phyloP scores from a whole-genome alignment of 495 filamentous ascomycete genomes.

The Clavariopsis aquatica region DNA sequence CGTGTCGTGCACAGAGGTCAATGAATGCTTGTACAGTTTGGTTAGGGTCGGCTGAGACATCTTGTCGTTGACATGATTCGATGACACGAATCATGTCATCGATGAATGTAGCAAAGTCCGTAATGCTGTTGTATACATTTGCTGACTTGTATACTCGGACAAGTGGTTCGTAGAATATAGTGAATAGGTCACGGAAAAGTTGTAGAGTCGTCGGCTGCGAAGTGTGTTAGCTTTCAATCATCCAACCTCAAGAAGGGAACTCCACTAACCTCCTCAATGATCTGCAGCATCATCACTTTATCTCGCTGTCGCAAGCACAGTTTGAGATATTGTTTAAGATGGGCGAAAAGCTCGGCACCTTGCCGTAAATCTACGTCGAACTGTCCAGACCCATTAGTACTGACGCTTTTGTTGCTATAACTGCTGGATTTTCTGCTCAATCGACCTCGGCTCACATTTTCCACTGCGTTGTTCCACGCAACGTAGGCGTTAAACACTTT shows the following conservation, averaged over 20 bases:
- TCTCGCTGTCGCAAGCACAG: conserved; percentile 87
- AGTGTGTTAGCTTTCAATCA: conserved; percentile 15
- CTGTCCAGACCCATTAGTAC: conserved; percentile 23
- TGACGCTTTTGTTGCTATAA: conserved; percentile 28
- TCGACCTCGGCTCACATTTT: conserved; percentile 59
- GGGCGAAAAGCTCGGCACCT: conserved; percentile 86
- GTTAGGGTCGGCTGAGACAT: conserved; percentile 91
- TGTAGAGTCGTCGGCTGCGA: conserved; percentile 78
- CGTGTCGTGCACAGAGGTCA: conserved; percentile 91
- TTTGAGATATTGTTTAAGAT: conserved; percentile 93
- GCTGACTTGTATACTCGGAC: conserved; percentile 97
- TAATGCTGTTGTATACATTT: conserved; percentile 95
- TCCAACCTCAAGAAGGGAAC: background rate
- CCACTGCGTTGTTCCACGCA: conserved; percentile 93
- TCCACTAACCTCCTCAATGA: conserved; percentile 75
- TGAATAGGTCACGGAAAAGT: conserved; percentile 93
- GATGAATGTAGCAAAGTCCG: conserved; percentile 89
- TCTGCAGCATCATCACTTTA: conserved; percentile 93
- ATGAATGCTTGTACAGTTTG: conserved; percentile 99
- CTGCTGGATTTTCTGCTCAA: conserved; percentile 26
- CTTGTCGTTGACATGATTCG: conserved; percentile 85
- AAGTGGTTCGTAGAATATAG: conserved; percentile 97
- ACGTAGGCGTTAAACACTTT: conserved; percentile 91
- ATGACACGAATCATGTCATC: conserved; percentile 90
- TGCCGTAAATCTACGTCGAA: conserved; percentile 79